Evolutionary conservation across 2,329 filamentous ascomycete genomes (phyloP).

Genomic region (Epichloe amarillans): DNA sequence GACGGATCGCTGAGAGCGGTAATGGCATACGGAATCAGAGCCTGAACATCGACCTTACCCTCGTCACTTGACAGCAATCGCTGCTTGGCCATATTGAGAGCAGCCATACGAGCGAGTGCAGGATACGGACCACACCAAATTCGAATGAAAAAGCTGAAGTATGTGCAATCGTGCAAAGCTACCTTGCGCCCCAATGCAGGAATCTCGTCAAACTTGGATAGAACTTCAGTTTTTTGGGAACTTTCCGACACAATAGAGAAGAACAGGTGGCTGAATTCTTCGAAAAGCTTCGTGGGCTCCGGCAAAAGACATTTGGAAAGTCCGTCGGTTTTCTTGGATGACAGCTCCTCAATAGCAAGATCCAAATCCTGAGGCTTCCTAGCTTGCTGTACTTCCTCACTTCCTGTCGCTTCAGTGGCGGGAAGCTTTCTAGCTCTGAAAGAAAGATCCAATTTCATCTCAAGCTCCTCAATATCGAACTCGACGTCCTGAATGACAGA

Average conservation of each 20-base stretch:
- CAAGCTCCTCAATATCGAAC: slow-evolving; percentile 60
- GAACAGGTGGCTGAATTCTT: slow-evolving; percentile 46
- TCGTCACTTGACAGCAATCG: slow-evolving; percentile 39
- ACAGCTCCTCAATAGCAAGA: slow-evolving; percentile 25
- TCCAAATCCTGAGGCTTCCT: slow-evolving; percentile 25
- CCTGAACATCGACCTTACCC: slow-evolving; percentile 54
- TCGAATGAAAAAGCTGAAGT: slow-evolving; percentile 61
- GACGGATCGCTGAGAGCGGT: slow-evolving; percentile 63
- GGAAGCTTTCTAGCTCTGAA: slow-evolving; percentile 45
- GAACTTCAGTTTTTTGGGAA: slow-evolving; percentile 23
- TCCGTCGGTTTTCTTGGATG: slow-evolving; percentile 18
- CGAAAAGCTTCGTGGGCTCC: slow-evolving; percentile 38
- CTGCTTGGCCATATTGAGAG: slow-evolving; percentile 51
- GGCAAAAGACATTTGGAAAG: slow-evolving; percentile 40
- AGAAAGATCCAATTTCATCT: slow-evolving; percentile 59
- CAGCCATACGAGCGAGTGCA: slow-evolving; percentile 52
- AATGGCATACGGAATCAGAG: slow-evolving; percentile 69
- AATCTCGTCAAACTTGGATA: slow-evolving; percentile 38
- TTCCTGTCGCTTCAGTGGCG: slow-evolving; percentile 33
- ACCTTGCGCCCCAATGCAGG: slow-evolving; percentile 39
- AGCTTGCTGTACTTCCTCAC: slow-evolving; percentile 14
- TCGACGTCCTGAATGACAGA: slow-evolving; percentile 53
- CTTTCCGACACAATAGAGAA: slow-evolving; percentile 36
- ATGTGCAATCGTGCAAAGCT: slow-evolving; percentile 49
- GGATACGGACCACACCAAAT: slow-evolving; percentile 64